phyloP scores from a whole-genome alignment of 257 asterid species.

The Solanum chiquidenum region DNA sequence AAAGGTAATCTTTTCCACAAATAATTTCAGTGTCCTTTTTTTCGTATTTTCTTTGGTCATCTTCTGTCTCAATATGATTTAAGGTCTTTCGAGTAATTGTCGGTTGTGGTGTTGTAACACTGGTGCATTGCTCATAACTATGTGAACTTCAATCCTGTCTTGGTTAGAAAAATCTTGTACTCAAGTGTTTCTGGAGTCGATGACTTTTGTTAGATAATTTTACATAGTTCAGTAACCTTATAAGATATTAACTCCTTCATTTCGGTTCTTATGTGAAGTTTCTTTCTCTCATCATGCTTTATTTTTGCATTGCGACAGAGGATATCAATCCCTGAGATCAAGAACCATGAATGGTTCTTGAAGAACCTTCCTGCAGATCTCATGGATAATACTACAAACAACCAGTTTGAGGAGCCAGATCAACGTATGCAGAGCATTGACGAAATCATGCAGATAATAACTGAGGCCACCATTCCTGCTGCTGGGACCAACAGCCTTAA shows the following conservation, averaged over 20 bases:
- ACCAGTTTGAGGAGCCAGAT: slow-evolving; percentile 76
- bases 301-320: slow-evolving; percentile 38
- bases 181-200: background rate
- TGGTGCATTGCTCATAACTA: background rate
- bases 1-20: slow-evolving; percentile 33
- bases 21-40: background rate
- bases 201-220: background rate
- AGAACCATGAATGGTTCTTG: slow-evolving; percentile 83
- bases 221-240: background rate
- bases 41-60: background rate
- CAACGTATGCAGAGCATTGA: slow-evolving; percentile 75
- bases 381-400: slow-evolving; percentile 34
- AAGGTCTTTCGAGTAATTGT: background rate
- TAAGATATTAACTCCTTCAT: background rate
- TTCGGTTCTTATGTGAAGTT: background rate
- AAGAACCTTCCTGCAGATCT: slow-evolving; percentile 85
- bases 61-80: background rate
- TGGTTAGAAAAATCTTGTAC: background rate
- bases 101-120: background rate
- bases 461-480: slow-evolving; percentile 87
- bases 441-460: slow-evolving; percentile 85
- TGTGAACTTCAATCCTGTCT: background rate
- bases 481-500: slow-evolving; percentile 59
- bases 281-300: background rate
- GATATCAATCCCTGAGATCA: slow-evolving; percentile 76